Evolutionary conservation across 768 basidiomycete genomes (phyloP).

Genomic region (Mycena filopes): DNA sequence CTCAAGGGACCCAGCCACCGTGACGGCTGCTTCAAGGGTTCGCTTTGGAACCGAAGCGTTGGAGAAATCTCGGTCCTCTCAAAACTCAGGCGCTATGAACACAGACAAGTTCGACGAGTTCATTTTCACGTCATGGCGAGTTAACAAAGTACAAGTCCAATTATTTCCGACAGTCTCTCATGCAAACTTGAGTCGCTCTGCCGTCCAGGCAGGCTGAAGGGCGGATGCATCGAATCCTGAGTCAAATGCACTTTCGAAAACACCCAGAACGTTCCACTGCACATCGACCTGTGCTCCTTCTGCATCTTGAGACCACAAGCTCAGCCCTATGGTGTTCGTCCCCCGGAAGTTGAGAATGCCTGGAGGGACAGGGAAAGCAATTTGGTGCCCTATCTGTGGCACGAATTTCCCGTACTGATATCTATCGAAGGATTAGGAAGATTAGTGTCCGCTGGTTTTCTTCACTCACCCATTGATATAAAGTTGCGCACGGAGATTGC

Average conservation of each 20-base stretch:
- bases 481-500: slow-evolving; percentile 22
- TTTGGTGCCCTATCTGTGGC: slow-evolving; percentile 28
- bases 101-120: background rate
- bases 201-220: slow-evolving; percentile 31
- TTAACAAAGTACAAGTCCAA: no score
- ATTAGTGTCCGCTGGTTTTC: background rate
- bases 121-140: no score
- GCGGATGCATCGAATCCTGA: slow-evolving; percentile 27
- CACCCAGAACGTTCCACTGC: slow-evolving; percentile 27
- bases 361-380: slow-evolving; percentile 31
- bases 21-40: no score
- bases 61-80: no score
- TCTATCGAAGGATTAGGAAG: background rate
- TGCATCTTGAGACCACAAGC: slow-evolving; percentile 26
- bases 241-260: slow-evolving; percentile 26
- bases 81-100: no score
- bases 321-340: slow-evolving; percentile 27
- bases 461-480: slow-evolving; percentile 30
- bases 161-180: slow-evolving; percentile 9
- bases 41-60: no score
- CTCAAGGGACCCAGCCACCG: no score
- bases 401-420: slow-evolving; percentile 29
- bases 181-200: slow-evolving; percentile 17
- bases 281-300: slow-evolving; percentile 22
- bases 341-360: slow-evolving; percentile 31